Evolutionary conservation across 805 yeast species (phyloP).

Genomic region (Groenewaldozyma tartarivorans): DNA sequence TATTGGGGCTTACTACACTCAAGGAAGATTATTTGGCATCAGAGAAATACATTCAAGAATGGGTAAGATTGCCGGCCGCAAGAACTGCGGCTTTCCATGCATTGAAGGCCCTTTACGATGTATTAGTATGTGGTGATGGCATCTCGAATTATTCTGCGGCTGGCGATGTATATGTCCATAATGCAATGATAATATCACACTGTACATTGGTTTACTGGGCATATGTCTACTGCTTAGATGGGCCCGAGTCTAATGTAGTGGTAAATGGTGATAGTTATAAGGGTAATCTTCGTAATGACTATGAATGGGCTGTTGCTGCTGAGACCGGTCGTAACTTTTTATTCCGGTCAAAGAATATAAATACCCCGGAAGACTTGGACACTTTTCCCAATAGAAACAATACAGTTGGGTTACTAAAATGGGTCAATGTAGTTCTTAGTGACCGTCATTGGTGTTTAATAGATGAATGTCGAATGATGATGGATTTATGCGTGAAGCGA

Average conservation of each 20-base stretch:
- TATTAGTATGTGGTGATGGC: constrained; percentile 35
- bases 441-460: constrained; percentile 43
- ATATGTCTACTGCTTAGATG: constrained; percentile 22
- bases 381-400: constrained; percentile 35
- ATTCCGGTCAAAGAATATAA: constrained; percentile 26
- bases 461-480: constrained; percentile 43
- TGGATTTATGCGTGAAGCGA: constrained; percentile 46
- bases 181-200: constrained; percentile 19
- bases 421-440: constrained; percentile 9
- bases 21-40: constrained; percentile 40
- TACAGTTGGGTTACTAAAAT: constrained; percentile 41
- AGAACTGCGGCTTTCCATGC: constrained; percentile 47
- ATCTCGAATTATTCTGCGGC: constrained; percentile 8
- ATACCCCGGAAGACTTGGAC: constrained; percentile 7
- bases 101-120: constrained; percentile 47
- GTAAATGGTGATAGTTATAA: constrained; percentile 3
- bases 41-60: constrained; percentile 39
- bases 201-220: constrained; percentile 23
- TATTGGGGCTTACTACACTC: constrained; percentile 58
- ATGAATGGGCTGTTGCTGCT: constrained; percentile 23
- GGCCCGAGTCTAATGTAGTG: constrained; percentile 21
- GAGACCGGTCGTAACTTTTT: constrained; percentile 46
- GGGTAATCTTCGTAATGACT: constrained; percentile 13
- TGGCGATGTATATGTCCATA: constrained; percentile 19
- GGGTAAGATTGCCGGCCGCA: constrained; percentile 41